Base-by-base conservation (phyloP, 805 yeast species). In the Sugiyamaella valdiviana region DNA sequence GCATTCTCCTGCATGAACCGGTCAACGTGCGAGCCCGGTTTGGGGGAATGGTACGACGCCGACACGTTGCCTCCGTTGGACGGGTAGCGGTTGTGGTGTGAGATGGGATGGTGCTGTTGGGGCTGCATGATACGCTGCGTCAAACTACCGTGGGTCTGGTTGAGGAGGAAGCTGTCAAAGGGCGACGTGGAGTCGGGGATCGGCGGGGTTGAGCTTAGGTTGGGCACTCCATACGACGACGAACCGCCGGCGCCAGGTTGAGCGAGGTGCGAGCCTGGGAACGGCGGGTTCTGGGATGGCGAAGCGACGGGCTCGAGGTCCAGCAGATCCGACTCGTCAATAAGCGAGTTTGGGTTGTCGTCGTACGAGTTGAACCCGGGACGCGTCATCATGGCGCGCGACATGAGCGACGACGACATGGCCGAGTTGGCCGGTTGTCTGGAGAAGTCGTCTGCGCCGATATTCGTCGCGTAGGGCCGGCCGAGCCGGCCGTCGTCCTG, bases 171-270 rank as follows among this genome's bases (percentile, higher is more conserved):
- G 39, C 58, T 61, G 46, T 62, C 61, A 45, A 61, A 60, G 20
- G 66, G 64, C 10, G 64, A 59, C 24, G 63, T 49, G 12, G 62
- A 55, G 37, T 46, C 56, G 20, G 58, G 57, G 6, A 58, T 44
- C 1, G 64, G 61, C 19, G 64, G 60, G 12, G 63, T 56, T 23
- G 56, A 50, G 7, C 60, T 57, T 16, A 41, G 38, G 3, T 12
- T 10, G 15, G 20, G 36, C 16, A 36, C 19, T 4, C 35, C 19
- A 15, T 23, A 15, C 19, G 45, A 20, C 14, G 50, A 29, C 16
- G 12, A 32, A 20, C 16, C 14, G 9, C 48, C 35, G 12, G 37
- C 39, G 17, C 45, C 32, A 23, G 32, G 21, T 26, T 10, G 14
- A 6, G n/a, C 32, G 10, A 12, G 32, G 14, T 26, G 9, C 6